Evolutionary conservation across 2,329 filamentous ascomycete species (phyloP), one percentile per base, ranked within the genome.

Genomic region (Periconia sp.): DNA sequence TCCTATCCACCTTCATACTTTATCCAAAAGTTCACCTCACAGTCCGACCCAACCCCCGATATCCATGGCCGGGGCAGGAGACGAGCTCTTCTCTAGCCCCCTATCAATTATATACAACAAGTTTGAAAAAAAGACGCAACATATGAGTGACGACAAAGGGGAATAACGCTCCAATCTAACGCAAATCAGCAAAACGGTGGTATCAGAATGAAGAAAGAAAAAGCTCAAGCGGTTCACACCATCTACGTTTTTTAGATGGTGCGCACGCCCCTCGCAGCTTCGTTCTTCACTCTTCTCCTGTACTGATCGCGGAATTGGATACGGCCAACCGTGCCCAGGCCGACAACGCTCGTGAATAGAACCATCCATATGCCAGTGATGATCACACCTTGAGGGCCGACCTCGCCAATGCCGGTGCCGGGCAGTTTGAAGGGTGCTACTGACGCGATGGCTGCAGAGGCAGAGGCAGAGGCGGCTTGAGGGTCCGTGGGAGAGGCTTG

Each of bases 371-470:
- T 64, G 40, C 81, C 75, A 2, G 83, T 88, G 62, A 92, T 80
- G 60, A 90, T 76, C n/a, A 88, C 76, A 17, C 89, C 89, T 30
- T 87, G 76, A 8, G 89, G 88, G 72, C 89, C 86, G 55, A 91
- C 83, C 19, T 47, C 37, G 63, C 89, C 78, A 50, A 91, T 79
- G 55, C 83, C 81, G 40, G 84, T 81, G 43, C 89, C 89, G 0
- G 89, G 89, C 1, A 92, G 76, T 14, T 90, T 78, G 60, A 91
- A 91, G 1, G 86, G 84, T 14, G 63, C 63, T 7, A 66, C 68
- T 5, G 62, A 58, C 19, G 63, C 61, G 0, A 80, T 70, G 18
- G 81, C 74, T 3, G 77, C 68, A n/a, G 68, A 68, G 30, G 73
- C 71, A 23, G 73, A 72, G 7, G 73, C 65, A 10, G n/a, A n/a